A percentile compares a stretch with the other conserved stretches of the same genome.
Evolutionary conservation across 78 protist species (phyloP).

Genomic region (Protostelium mycophagum): DNA sequence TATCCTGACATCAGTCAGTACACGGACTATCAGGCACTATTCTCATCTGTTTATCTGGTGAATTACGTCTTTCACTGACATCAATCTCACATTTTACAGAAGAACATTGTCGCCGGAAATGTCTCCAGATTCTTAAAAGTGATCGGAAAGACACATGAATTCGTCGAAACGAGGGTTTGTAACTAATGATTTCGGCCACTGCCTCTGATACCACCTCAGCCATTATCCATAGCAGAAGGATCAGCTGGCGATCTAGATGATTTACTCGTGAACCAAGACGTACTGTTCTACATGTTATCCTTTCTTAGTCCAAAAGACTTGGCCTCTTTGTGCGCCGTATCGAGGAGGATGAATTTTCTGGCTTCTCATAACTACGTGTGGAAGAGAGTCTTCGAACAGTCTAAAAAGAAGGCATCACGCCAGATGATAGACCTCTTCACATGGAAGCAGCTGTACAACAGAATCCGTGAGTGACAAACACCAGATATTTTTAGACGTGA

Average conservation of each 20-base stretch:
- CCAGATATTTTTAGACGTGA: no score
- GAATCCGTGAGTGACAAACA: neutral
- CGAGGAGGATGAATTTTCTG: neutral
- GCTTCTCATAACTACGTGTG: neutral
- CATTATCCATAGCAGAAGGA: neutral
- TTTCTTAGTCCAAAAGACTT: neutral
- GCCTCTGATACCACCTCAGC: neutral
- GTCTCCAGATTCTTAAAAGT: neutral
- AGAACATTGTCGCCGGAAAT: neutral
- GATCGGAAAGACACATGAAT: neutral
- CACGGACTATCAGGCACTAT: no score
- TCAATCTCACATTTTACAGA: neutral
- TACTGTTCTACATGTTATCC: neutral
- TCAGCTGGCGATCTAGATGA: neutral
- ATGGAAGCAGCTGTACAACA: neutral
- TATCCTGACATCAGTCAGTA: no score
- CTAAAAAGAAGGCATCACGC: neutral
- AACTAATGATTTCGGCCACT: neutral
- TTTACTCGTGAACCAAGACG: neutral
- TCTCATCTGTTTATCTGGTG: no score
- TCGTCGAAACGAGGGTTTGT: neutral
- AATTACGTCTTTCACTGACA: neutral
- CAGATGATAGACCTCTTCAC: neutral
- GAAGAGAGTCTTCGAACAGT: neutral
- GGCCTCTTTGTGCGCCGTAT: neutral